Conservation (phyloP, 2,329 filamentous ascomycete species). For the Paraphoma chrysanthemicola region DNA sequence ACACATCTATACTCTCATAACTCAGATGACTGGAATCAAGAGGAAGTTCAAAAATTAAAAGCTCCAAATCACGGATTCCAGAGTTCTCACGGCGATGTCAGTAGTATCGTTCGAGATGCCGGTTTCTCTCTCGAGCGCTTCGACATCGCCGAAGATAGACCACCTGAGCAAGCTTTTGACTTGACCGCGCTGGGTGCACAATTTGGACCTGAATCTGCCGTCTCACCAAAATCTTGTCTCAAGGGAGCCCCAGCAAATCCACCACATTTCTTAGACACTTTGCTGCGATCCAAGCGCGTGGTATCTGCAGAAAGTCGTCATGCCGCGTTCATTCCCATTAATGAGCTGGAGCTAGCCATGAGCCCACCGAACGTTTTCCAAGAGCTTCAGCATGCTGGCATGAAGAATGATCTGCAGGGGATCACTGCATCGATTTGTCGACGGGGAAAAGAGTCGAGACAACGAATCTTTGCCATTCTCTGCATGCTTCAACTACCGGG, state of each 20-base stretch:
- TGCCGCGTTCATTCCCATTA: too few species aligned
- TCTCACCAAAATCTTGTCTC: too few species aligned
- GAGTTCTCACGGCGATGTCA: too few species aligned
- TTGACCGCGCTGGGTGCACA: background rate
- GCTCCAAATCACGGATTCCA: too few species aligned
- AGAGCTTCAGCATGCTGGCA: background rate
- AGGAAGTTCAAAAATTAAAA: too few species aligned
- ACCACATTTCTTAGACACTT: background rate
- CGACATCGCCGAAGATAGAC: background rate
- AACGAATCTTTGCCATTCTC: constrained; percentile 6
- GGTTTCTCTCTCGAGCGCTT: background rate
- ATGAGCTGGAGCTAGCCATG: too few species aligned
- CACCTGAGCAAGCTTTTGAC: background rate
- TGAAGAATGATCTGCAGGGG: background rate
- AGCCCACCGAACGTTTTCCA: too few species aligned
- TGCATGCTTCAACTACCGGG: constrained; percentile 1
- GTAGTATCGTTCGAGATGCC: background rate
- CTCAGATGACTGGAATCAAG: background rate
- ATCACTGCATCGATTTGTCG: background rate
- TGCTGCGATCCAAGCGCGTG: background rate
- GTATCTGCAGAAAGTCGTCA: background rate
- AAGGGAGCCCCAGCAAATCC: background rate
- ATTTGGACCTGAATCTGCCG: too few species aligned
- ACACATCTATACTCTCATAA: background rate
- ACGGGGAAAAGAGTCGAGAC: background rate